Evolutionary conservation across 2,329 filamentous ascomycete genomes (phyloP).

Genomic region (Penicillium corylophilum): DNA sequence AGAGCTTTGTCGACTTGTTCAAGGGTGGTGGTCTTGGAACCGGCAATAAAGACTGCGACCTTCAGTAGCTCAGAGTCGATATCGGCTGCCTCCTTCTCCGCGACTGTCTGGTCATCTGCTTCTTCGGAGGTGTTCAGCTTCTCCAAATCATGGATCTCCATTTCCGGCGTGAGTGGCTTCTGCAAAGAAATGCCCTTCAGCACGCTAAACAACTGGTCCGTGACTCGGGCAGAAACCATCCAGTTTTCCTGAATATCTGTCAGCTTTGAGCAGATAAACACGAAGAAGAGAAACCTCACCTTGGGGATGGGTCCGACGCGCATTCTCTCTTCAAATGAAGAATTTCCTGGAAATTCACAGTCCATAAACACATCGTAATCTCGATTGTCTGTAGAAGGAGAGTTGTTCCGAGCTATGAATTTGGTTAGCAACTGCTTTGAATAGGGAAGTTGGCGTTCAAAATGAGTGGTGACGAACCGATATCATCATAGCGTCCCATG

Average conservation of each 20-base stretch:
- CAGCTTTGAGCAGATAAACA: slow-evolving; percentile 10
- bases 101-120: slow-evolving; percentile 34
- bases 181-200: slow-evolving; percentile 33
- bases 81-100: slow-evolving; percentile 35
- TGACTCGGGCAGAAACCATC: slow-evolving; percentile 34
- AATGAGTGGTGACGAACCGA: slow-evolving; percentile 31
- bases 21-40: slow-evolving; percentile 31
- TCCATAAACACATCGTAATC: slow-evolving; percentile 42
- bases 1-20: slow-evolving; percentile 33
- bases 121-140: slow-evolving; percentile 24
- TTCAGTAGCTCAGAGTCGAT: slow-evolving; percentile 37
- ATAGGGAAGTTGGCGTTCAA: not conserved
- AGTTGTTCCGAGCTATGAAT: slow-evolving; percentile 30
- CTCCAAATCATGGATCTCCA: slow-evolving; percentile 29
- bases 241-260: slow-evolving; percentile 34
- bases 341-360: slow-evolving; percentile 36
- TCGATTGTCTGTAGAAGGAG: slow-evolving; percentile 35
- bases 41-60: slow-evolving; percentile 33
- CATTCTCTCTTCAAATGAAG: slow-evolving; percentile 39
- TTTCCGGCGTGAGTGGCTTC: slow-evolving; percentile 29
- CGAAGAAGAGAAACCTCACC: slow-evolving; percentile 26
- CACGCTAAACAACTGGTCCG: slow-evolving; percentile 37
- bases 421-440: slow-evolving; percentile 2
- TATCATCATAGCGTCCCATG: slow-evolving; percentile 34
- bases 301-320: slow-evolving; percentile 40